phyloP scores from a whole-genome alignment of 116 monocot genomes.

The Phalaenopsis hybrid region DNA sequence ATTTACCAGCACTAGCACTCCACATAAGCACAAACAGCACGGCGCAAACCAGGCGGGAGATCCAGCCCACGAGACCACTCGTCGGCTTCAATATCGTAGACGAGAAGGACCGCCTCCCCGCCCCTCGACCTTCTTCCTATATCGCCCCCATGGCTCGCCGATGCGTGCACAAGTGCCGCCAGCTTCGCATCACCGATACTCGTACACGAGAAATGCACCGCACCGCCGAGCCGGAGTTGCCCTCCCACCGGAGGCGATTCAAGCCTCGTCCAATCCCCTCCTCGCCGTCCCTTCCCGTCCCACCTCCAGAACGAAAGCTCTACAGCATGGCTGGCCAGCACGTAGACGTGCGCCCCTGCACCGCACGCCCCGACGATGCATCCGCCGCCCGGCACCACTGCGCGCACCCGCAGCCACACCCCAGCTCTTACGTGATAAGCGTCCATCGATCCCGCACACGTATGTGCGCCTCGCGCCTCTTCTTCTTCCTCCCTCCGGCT shows the following conservation, averaged over 20 bases:
- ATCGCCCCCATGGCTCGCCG: constrained; percentile 15
- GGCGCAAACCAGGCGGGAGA: constrained; percentile 43
- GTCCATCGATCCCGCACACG: constrained; percentile 70
- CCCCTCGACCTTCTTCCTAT: constrained; percentile 5
- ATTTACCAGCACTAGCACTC: constrained; percentile 32
- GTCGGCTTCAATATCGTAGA: constrained; percentile 40
- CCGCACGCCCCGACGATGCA: constrained; percentile 79
- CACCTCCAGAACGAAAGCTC: constrained; percentile 85
- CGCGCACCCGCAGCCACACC: constrained; percentile 38
- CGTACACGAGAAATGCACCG: constrained; percentile 49
- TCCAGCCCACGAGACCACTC: constrained; percentile 53
- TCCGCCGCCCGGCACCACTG: constrained; percentile 62
- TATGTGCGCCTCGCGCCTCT: constrained; percentile 34
- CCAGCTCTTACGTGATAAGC: constrained; percentile 38
- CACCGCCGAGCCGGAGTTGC: constrained; percentile 28
- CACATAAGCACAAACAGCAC: constrained; percentile 42
- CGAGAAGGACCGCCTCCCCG: constrained; percentile 35
- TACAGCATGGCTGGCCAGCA: constrained; percentile 80
- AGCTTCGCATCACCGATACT: constrained; percentile 49
- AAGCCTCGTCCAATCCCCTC: constrained; percentile 46
- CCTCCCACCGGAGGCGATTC: constrained; percentile 39
- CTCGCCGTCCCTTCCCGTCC: constrained; percentile 21
- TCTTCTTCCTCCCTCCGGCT: background rate
- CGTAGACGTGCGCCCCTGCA: constrained; percentile 51
- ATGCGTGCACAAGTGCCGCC: constrained; percentile 40